These are phyloP conservation scores for Discostella stelligeroides DNA, from an alignment of 108 stramenopile species.

Conservation along the genomic window DNA sequence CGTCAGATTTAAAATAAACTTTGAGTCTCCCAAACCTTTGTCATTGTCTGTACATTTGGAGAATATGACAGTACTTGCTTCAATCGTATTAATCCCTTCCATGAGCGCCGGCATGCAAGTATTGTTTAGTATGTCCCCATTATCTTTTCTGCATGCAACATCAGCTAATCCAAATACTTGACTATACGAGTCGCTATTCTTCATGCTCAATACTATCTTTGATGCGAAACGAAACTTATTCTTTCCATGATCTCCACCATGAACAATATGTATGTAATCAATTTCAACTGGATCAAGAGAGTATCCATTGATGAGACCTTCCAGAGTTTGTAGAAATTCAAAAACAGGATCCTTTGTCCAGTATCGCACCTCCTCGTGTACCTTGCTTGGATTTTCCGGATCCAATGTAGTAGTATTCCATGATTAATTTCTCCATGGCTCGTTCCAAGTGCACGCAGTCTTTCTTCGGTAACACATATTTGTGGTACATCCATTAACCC, in stretches of 20 bases:
- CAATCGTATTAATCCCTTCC: constrained; percentile 3
- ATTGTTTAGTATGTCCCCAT: neutral
- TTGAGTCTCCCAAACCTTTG: neutral
- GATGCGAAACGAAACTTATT: constrained; percentile 14
- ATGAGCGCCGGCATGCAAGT: neutral
- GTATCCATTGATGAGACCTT: constrained; percentile 10
- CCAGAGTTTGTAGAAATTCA: neutral
- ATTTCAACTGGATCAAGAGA: constrained; percentile 2
- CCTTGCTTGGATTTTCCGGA: neutral
- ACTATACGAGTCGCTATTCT: neutral
- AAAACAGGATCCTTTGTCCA: constrained; percentile 3
- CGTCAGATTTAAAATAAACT: neutral
- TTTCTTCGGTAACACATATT: neutral
- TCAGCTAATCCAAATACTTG: too few species aligned
- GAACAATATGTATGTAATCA: constrained; percentile 11
- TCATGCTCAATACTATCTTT: neutral
- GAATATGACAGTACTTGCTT: neutral
- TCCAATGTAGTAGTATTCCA: constrained; percentile 5
- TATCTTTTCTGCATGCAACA: constrained; percentile 15
- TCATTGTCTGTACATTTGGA: neutral
- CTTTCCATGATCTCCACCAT: constrained; percentile 28
- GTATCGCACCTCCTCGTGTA: neutral
- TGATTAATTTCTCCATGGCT: constrained; percentile 1
- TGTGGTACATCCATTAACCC: neutral
- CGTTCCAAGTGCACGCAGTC: neutral